Base-by-base conservation (phyloP, 805 yeast genomes). In the Henningerozyma blattae region DNA sequence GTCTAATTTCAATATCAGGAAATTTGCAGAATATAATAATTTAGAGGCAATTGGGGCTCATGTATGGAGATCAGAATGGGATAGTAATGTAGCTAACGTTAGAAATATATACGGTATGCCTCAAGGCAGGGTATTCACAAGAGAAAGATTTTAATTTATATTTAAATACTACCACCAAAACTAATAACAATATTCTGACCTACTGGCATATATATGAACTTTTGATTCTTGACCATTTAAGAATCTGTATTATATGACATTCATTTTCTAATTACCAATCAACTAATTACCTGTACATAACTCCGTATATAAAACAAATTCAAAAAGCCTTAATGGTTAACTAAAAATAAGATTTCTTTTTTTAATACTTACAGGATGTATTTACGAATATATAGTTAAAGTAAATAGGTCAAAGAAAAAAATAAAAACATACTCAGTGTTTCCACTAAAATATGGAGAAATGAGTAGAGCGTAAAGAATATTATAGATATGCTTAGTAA, bases 1-100 rank as follows among this genome's bases (percentile, higher is more conserved):
- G 42, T 70, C 68, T 10, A 53, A 62, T 35, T 89, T 89, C 51
- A 72, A 84, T 47, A 76, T 89, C 41, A 73, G 97, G 53, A 47
- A 50, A 5, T 87, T 85, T 55, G 81, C 66, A 13, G 64, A 58
- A 3, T 41, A 57, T 3, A 53, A 81, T 55, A 53, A 64, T 4
- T 67, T 91, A 44, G 61, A 63, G n/a, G 74, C 96, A 1, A 74
- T 87, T 31, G 96, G 97, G 18, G 95, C 94, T 2, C 94, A 85
- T 54, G 67, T 84, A 30, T 89, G 94, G 89, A 76, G 97, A 67
- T 75, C 78, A 44, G 64, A 59, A 28, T 89, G 79, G 75, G 97
- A 91, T 58, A 62, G 82, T 46, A 72, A 77, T 46, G 80, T 83
- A 29, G 68, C 67, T 20, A 54, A 52, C 3, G 77, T 87, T 18